Conservation (phyloP, 2,329 filamentous ascomycete genomes). For the Intubia oerlemansii region DNA sequence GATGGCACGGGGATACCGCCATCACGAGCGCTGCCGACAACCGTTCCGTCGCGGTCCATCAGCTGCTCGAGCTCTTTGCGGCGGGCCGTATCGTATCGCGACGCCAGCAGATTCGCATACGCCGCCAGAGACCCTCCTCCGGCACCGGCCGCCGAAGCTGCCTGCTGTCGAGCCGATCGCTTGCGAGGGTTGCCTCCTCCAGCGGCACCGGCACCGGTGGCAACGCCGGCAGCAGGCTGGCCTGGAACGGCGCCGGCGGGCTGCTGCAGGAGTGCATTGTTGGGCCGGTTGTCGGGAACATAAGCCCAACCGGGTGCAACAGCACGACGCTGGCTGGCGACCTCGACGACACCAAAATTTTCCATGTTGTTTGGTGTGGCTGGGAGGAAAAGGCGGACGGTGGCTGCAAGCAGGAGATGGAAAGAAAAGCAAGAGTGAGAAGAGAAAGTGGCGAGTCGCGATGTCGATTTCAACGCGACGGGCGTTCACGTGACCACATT, state of each 20-base stretch:
- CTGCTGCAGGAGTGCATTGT: slow-evolving; percentile 13
- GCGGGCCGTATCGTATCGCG: slow-evolving; percentile 65
- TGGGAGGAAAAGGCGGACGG: no score
- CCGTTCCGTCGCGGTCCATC: slow-evolving; percentile 47
- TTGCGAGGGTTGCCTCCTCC: slow-evolving; percentile 38
- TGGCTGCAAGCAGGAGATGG: no score
- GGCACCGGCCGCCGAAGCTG: slow-evolving; percentile 8
- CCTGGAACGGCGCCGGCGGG: slow-evolving; percentile 24
- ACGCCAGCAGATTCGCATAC: slow-evolving; percentile 40
- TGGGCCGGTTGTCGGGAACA: slow-evolving; percentile 49
- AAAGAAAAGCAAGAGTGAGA: no score
- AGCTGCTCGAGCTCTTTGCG: slow-evolving; percentile 65
- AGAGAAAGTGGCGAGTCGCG: no score
- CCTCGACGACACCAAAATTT: slow-evolving; percentile 61
- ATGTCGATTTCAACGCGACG: no score
- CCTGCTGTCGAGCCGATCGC: slow-evolving; percentile 36
- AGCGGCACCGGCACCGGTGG: slow-evolving; percentile 21
- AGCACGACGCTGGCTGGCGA: slow-evolving; percentile 48
- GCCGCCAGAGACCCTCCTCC: slow-evolving; percentile 3
- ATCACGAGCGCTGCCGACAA: slow-evolving; percentile 25
- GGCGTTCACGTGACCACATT: no score
- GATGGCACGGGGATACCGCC: slow-evolving; percentile 47
- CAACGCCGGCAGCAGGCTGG: slow-evolving; percentile 46
- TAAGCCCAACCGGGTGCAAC: slow-evolving; percentile 81
- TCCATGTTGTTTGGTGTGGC: slow-evolving; percentile 22